A percentile compares a stretch with the other conserved stretches of the same genome.
Conservation (phyloP, 2,329 filamentous ascomycete genomes). For the Metarhizium anisopliae region DNA sequence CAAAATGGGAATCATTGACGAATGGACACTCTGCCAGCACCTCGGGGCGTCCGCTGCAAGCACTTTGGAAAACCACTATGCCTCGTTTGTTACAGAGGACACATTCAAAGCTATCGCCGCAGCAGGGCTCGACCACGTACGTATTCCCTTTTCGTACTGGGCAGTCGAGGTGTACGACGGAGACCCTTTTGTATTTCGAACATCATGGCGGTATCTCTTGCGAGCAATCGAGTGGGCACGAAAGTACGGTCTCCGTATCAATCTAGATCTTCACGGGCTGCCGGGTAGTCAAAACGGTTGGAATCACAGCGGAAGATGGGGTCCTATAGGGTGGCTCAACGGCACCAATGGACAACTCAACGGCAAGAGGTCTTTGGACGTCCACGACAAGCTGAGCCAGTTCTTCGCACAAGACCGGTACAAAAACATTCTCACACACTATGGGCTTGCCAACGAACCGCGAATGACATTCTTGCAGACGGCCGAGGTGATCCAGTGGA, state of each 20-base stretch:
- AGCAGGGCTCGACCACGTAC: slow-evolving; percentile 92
- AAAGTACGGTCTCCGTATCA: slow-evolving; percentile 84
- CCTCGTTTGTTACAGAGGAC: slow-evolving; percentile 74
- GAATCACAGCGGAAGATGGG: slow-evolving; percentile 88
- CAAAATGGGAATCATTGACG: slow-evolving; percentile 65
- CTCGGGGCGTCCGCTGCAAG: slow-evolving; percentile 59
- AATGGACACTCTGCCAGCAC: slow-evolving; percentile 68
- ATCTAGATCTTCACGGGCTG: slow-evolving; percentile 85
- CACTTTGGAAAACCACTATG: slow-evolving; percentile 84
- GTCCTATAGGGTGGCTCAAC: slow-evolving; percentile 78
- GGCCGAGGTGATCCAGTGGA: slow-evolving; percentile 69
- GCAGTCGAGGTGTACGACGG: slow-evolving; percentile 74
- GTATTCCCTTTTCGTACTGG: slow-evolving; percentile 95
- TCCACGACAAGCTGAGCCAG: slow-evolving; percentile 76
- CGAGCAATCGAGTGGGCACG: slow-evolving; percentile 89
- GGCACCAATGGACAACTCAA: slow-evolving; percentile 77
- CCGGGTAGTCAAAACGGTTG: slow-evolving; percentile 95
- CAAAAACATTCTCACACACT: slow-evolving; percentile 83
- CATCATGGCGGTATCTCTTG: slow-evolving; percentile 88
- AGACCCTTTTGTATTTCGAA: slow-evolving; percentile 80
- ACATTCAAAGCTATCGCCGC: slow-evolving; percentile 77
- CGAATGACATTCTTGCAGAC: slow-evolving; percentile 68
- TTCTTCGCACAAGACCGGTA: slow-evolving; percentile 95
- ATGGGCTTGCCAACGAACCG: slow-evolving; percentile 91
- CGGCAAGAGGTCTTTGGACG: slow-evolving; percentile 70